Base-by-base conservation (phyloP, 805 yeast species). In the Sporopachydermia quercuum region DNA sequence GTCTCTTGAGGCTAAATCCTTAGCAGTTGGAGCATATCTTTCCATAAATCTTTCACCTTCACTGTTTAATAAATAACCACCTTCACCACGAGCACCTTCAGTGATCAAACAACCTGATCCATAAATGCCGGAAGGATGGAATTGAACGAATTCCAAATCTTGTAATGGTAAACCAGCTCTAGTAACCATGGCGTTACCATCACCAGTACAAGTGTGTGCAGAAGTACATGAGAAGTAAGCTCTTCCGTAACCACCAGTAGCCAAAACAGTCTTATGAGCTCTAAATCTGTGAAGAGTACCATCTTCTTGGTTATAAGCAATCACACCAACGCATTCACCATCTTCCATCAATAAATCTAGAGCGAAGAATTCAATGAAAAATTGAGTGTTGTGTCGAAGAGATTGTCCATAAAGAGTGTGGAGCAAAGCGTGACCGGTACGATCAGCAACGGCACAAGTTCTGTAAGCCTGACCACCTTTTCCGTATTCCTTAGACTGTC, bases 31-130 rank as follows among this genome's bases (percentile, higher is more conserved):
- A 42, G 98, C 98, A 59, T 89, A 89, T 65, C 98, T 80, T 71
- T 89, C 98, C 98, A 89, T 89, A 65, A 89, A 89, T 65, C 98
- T 79, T 70, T 89, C 98, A 73, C 98, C 98, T 68, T 91, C 94
- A 50, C 86, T 75, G 74, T 89, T 89, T 48, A 89, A 72, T 61
- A 89, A 71, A 74, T 75, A 91, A 48, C 98, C 98, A 76, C 98
- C 98, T 71, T 91, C 98, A 74, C 98, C 98, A 72, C 98, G 82
- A 50, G 96, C 94, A 69, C 98, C 98, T 68, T 91, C 98, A 42
- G 98, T 91, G 62, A 91, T 91, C 69, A 89, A 70, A 71, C 97
- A 91, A 49, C 98, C 98, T 34, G 97, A 85, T 44, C 98, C 98
- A 63, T 89, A 89, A 64, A 89, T 91, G 74, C 98, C 98, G 17